A percentile compares a stretch with the other conserved stretches of the same genome.
Evolutionary conservation across 768 basidiomycete species (phyloP).

Genomic region (Crassisporium funariophilum): DNA sequence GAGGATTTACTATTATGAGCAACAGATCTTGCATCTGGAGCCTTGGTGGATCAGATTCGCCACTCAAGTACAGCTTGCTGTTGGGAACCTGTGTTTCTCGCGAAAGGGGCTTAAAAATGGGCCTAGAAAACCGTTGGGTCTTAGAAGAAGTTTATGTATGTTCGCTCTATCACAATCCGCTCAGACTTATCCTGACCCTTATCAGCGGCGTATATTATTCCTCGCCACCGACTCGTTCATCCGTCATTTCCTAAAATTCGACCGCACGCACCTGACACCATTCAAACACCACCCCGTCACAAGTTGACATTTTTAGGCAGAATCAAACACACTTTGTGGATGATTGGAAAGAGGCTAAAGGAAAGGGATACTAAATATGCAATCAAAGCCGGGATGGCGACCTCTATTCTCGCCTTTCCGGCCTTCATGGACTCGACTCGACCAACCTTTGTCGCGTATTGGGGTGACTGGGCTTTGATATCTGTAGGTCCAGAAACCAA

Average conservation of each 20-base stretch:
- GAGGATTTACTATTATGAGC: slow-evolving; percentile 71
- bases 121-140: slow-evolving; percentile 14
- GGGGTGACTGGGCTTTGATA: slow-evolving; percentile 96
- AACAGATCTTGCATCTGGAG: slow-evolving; percentile 32
- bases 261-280: slow-evolving; percentile 84
- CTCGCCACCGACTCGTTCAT: slow-evolving; percentile 47
- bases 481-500: slow-evolving; percentile 55
- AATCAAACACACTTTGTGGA: slow-evolving; percentile 74
- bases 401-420: slow-evolving; percentile 80
- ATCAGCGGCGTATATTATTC: slow-evolving; percentile 46
- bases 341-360: slow-evolving; percentile 59
- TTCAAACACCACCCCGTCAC: slow-evolving; percentile 71
- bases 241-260: slow-evolving; percentile 80
- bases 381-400: slow-evolving; percentile 83
- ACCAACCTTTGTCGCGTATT: slow-evolving; percentile 75
- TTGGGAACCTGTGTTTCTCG: slow-evolving; percentile 12
- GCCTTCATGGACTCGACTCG: slow-evolving; percentile 85
- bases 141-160: slow-evolving; percentile 46
- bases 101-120: slow-evolving; percentile 9
- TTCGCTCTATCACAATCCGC: slow-evolving; percentile 8
- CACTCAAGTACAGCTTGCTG: slow-evolving; percentile 10
- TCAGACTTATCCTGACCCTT: neutral
- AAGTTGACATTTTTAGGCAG: slow-evolving; percentile 63
- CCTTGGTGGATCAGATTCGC: slow-evolving; percentile 21
- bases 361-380: slow-evolving; percentile 86